phyloP scores from a whole-genome alignment of 2,329 filamentous ascomycete species.

The Microsporum ferrugineum region DNA sequence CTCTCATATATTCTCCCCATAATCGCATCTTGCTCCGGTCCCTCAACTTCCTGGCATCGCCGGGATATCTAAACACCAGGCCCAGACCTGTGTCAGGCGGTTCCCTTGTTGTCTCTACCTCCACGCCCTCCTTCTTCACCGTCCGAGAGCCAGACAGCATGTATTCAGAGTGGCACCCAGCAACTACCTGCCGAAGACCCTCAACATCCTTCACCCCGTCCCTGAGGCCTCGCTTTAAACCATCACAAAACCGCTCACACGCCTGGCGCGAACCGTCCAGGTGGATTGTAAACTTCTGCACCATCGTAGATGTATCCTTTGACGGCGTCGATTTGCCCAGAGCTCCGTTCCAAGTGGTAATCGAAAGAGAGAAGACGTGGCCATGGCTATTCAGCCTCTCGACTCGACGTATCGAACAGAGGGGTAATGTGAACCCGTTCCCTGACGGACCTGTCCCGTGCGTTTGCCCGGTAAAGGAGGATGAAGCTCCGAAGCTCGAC shows the following conservation, averaged over 20 bases:
- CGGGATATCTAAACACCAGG: slow-evolving; percentile 86
- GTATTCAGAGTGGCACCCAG: slow-evolving; percentile 87
- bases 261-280: slow-evolving; percentile 77
- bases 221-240: slow-evolving; percentile 77
- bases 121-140: slow-evolving; percentile 40
- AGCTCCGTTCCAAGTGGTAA: slow-evolving; percentile 82
- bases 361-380: slow-evolving; percentile 81
- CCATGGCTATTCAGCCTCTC: slow-evolving; percentile 88
- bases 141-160: slow-evolving; percentile 41
- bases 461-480: slow-evolving; percentile 81
- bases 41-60: slow-evolving; percentile 83
- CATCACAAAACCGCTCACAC: slow-evolving; percentile 93
- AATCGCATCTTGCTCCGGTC: slow-evolving; percentile 95
- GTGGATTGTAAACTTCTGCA: slow-evolving; percentile 84
- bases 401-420: slow-evolving; percentile 82
- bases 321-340: slow-evolving; percentile 39
- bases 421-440: slow-evolving; percentile 88
- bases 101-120: slow-evolving; percentile 37
- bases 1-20: slow-evolving; percentile 87
- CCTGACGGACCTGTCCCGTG: slow-evolving; percentile 85
- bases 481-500: slow-evolving; percentile 67
- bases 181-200: slow-evolving; percentile 66
- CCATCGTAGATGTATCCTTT: slow-evolving; percentile 36
- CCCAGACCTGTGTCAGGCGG: slow-evolving; percentile 89
- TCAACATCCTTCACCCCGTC: slow-evolving; percentile 79